A percentile compares a stretch with the other conserved stretches of the same genome.
Conservation (phyloP, 345 rosid genomes). For the Sonneratia caseolaris region DNA sequence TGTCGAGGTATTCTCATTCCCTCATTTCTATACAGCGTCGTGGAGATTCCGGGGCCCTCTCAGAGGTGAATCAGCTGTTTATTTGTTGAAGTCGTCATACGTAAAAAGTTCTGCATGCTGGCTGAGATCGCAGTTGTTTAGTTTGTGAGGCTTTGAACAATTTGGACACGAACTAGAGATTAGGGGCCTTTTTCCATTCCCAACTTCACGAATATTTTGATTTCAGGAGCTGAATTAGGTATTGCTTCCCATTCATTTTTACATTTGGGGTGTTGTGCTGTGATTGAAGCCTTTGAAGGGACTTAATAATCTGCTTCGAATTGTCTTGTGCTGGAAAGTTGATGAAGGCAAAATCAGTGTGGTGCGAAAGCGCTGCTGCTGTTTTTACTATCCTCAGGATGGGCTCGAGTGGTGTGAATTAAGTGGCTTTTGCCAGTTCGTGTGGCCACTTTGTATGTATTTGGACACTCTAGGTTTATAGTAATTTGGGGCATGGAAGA, state of each 20-base stretch:
- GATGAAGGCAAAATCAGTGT: neutral
- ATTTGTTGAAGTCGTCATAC: neutral
- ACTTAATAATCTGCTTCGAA: neutral
- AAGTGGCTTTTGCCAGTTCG: neutral
- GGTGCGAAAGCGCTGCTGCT: neutral
- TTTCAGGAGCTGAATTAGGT: neutral
- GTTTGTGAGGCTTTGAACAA: neutral
- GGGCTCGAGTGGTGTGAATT: neutral
- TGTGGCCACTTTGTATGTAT: neutral
- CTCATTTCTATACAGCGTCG: neutral
- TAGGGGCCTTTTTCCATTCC: neutral
- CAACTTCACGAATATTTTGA: neutral
- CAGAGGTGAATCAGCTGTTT: conserved; percentile 1
- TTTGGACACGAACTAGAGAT: neutral
- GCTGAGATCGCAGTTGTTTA: neutral
- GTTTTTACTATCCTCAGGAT: neutral
- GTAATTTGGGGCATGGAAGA: neutral
- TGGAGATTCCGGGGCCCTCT: neutral
- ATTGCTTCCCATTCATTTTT: neutral
- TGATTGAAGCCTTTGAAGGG: conserved; percentile 5
- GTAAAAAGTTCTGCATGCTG: neutral
- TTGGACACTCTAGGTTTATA: neutral
- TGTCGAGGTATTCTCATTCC: neutral
- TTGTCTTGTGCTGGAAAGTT: neutral
- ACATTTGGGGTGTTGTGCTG: conserved; percentile 18